Evolutionary conservation across 257 asterid species (phyloP), one percentile per base, ranked within the genome.

Genomic region (Rhazya stricta): DNA sequence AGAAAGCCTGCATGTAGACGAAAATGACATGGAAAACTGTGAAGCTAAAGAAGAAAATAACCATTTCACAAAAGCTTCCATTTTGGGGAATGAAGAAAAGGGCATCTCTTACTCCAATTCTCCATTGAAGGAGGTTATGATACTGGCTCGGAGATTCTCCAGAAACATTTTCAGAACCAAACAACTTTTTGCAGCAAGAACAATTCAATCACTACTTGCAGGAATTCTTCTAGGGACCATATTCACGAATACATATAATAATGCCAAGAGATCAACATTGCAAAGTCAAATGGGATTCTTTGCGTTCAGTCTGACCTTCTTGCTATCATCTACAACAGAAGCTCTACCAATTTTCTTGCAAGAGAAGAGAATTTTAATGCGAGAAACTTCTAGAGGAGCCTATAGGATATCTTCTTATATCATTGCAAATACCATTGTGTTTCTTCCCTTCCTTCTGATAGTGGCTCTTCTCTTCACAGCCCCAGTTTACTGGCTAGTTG

Each of bases 311-410:
- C 88, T 93, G 18, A 84, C 95, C 6, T 88, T 91, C 79, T 74
- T 93, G 82, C 62, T 93, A 72, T 89, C 97, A 53, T 84, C 96
- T 9, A 88, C 96, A n/a, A 90, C 91, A 8, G 97, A 93, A 84
- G 96, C 96, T n/a, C 85, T 93, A 8, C 96, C 94, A 1, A 83
- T 93, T 73, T 89, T 93, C 89, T 67, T 93, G 65, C 91, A 87
- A 78, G 98, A 91, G 73, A 86, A 90, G 77, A 82, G 81, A 78
- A 84, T 93, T 23, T 70, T 90, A 37, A 82, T 74, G 86, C 80
- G 90, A 43, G 97, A 93, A 77, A 90, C 94, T 23, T 86, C 96
- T 8, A 76, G 92, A 46, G 93, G 97, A 51, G 97, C 90, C 61
- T 91, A 93, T 72, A 79, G 97, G 65, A 76, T 89, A 58, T 91